These are phyloP conservation scores for Lablab purpureus DNA, from an alignment of 306 rosid species.

Conservation along the genomic window DNA sequence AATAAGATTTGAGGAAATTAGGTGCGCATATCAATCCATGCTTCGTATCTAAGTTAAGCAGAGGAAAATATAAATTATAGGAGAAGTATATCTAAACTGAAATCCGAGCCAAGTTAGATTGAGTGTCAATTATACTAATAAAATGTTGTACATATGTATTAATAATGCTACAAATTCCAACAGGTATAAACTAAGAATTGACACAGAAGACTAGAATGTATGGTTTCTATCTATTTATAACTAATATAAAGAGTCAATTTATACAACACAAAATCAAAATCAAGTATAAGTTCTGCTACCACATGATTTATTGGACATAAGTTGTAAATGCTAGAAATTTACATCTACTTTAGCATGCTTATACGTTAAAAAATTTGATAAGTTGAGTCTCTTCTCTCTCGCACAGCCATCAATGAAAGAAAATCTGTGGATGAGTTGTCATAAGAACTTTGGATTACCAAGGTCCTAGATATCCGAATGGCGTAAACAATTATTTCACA, in stretches of 20 bases:
- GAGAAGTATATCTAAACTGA: neutral
- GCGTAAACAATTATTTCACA: constrained; percentile 32
- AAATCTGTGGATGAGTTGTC: neutral
- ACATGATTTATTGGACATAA: neutral
- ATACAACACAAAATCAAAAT: no score
- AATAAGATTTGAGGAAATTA: constrained; percentile 16
- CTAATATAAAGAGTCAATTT: no score
- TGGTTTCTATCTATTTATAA: neutral
- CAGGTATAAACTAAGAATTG: neutral
- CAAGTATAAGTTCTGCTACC: no score
- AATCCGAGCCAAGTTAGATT: neutral
- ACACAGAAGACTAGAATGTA: neutral
- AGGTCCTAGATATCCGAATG: neutral
- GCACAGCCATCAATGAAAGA: neutral
- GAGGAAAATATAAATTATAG: neutral
- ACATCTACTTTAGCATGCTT: neutral
- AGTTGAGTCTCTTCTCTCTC: neutral
- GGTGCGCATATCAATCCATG: constrained; percentile 30
- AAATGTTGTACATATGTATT: neutral
- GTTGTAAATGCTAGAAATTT: neutral
- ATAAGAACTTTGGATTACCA: constrained; percentile 8
- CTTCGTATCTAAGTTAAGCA: constrained; percentile 40
- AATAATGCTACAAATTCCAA: constrained; percentile 4
- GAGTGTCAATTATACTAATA: neutral
- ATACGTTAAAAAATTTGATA: neutral